These are phyloP conservation scores for Paecilomyces formosus DNA, from an alignment of 2,329 filamentous ascomycete species.

Conservation along the genomic window DNA sequence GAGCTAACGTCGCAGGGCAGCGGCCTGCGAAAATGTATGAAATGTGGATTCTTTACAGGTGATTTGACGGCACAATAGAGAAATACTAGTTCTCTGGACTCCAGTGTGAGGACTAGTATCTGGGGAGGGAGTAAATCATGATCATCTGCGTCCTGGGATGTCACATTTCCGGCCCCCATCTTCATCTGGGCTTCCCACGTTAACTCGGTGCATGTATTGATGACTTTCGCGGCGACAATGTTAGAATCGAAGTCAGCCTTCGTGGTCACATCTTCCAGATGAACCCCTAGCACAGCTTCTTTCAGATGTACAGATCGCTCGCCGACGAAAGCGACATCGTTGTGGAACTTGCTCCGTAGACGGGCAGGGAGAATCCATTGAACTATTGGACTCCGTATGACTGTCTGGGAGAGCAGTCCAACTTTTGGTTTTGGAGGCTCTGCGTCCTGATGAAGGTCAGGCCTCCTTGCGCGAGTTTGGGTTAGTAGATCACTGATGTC, in stretches of 20 bases:
- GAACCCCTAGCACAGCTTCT: conserved; percentile 58
- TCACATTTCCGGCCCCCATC: conserved; percentile 8
- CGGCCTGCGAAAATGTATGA: conserved; percentile 53
- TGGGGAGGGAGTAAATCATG: conserved; percentile 59
- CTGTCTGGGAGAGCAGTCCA: conserved; percentile 70
- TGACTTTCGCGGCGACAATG: conserved; percentile 70
- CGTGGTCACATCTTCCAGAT: conserved; percentile 66
- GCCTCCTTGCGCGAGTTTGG: background rate
- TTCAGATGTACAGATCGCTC: conserved; percentile 75
- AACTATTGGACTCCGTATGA: conserved; percentile 67
- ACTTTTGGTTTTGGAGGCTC: conserved; percentile 42
- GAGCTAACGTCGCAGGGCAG: conserved; percentile 50
- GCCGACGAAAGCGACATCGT: conserved; percentile 82
- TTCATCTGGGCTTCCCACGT: conserved; percentile 26
- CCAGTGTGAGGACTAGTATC: conserved; percentile 67
- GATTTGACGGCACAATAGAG: conserved; percentile 53
- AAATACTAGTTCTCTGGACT: conserved; percentile 67
- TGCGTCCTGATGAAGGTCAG: conserved; percentile 15
- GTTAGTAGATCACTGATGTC: background rate
- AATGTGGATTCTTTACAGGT: conserved; percentile 42
- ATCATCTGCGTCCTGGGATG: conserved; percentile 4
- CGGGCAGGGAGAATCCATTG: conserved; percentile 74
- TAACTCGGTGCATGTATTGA: conserved; percentile 51
- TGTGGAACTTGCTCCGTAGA: conserved; percentile 60
- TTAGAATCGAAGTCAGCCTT: conserved; percentile 71